Percentiles rank a stretch among this genome's conserved stretches.
Evolutionary conservation across 2,329 filamentous ascomycete genomes (phyloP).

Genomic region (Trichoderma arundinaceum): DNA sequence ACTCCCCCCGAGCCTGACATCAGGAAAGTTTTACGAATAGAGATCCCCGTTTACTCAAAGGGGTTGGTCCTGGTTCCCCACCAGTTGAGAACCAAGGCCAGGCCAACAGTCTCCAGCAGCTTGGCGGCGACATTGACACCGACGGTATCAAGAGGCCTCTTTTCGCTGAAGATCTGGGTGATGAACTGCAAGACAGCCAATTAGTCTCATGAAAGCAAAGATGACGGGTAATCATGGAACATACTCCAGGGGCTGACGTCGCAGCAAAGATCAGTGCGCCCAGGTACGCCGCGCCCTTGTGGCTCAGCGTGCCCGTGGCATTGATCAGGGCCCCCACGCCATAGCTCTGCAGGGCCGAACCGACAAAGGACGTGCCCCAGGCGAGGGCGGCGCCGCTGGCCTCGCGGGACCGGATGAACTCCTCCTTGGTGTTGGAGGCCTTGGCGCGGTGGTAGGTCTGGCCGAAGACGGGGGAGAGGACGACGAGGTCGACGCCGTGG

Average conservation of each 20-base stretch:
- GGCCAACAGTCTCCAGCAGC: conserved; percentile 88
- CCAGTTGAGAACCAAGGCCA: conserved; percentile 92
- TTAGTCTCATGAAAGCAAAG: background rate
- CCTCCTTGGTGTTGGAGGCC: conserved; percentile 90
- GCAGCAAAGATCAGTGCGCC: conserved; percentile 91
- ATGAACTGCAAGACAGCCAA: conserved; percentile 67
- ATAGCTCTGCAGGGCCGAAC: conserved; percentile 87
- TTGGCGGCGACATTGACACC: conserved; percentile 84
- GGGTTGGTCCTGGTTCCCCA: conserved; percentile 96
- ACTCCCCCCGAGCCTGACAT: conserved; percentile 13
- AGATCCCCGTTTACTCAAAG: conserved; percentile 68
- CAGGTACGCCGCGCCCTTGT: conserved; percentile 96
- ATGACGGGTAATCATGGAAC: conserved; percentile 36
- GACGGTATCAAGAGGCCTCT: conserved; percentile 87
- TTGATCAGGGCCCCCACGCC: conserved; percentile 91
- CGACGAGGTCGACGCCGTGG: conserved; percentile 86
- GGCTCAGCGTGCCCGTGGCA: conserved; percentile 90
- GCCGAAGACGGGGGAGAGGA: conserved; percentile 89
- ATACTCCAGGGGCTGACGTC: conserved; percentile 82
- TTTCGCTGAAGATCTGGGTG: conserved; percentile 85
- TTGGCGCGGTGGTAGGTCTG: conserved; percentile 94
- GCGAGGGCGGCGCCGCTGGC: conserved; percentile 84
- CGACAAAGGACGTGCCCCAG: conserved; percentile 88
- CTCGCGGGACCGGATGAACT: conserved; percentile 94
- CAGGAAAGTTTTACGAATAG: conserved; percentile 1